Conservation (phyloP, 352 stramenopile species). For the Phytophthora pini region DNA sequence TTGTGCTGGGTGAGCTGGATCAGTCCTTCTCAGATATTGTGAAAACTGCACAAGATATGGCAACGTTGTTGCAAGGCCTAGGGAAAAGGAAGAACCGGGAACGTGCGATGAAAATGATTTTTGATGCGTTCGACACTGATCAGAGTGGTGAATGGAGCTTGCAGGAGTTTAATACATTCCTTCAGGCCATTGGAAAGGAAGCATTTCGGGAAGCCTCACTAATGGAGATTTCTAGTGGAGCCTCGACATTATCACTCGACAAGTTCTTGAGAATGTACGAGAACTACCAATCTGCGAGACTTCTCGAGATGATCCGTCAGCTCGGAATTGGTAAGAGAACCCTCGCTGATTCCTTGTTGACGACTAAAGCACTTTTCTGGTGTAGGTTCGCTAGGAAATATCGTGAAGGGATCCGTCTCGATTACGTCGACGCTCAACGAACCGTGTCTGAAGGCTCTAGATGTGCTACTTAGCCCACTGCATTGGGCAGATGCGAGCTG, state of each 20-base stretch:
- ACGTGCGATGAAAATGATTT: constrained; percentile 43
- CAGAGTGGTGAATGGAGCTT: constrained; percentile 47
- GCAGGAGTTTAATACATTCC: constrained; percentile 71
- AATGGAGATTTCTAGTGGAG: constrained; percentile 41
- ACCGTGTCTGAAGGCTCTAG: constrained; percentile 29
- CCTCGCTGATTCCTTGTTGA: not conserved
- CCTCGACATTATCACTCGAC: constrained; percentile 32
- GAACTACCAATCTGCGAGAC: constrained; percentile 40
- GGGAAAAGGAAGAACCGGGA: constrained; percentile 54
- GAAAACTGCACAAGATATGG: constrained; percentile 25
- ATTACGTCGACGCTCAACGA: constrained; percentile 41
- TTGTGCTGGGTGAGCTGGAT: constrained; percentile 46
- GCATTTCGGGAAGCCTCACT: constrained; percentile 48
- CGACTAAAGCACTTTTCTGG: constrained; percentile 7
- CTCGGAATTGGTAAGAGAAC: constrained; percentile 51
- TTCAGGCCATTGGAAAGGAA: constrained; percentile 53
- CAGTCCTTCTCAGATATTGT: constrained; percentile 48
- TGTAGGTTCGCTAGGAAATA: constrained; percentile 46
- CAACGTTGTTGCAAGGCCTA: constrained; percentile 30
- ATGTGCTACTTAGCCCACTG: constrained; percentile 38
- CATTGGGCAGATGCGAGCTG: constrained; percentile 39
- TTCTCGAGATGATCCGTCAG: constrained; percentile 38
- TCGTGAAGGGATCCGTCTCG: constrained; percentile 39
- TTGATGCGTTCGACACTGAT: constrained; percentile 51
- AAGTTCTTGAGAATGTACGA: constrained; percentile 54